Conservation (phyloP, 441 rosid genomes). For the Arabidopsis lyrata region DNA sequence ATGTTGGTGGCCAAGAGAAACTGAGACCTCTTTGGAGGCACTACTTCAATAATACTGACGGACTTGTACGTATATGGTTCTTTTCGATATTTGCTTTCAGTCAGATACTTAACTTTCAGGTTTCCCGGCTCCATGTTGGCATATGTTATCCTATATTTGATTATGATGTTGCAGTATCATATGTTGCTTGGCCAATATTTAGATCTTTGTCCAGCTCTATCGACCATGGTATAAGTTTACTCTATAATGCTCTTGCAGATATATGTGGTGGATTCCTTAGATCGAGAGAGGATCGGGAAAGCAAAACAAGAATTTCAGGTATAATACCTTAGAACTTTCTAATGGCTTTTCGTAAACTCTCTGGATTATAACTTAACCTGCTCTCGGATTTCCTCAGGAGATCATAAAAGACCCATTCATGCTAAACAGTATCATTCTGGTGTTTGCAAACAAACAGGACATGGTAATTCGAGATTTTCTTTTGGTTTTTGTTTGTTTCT, state of each 20-base stretch:
- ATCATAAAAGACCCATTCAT: constrained; percentile 97
- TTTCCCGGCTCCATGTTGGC: background rate
- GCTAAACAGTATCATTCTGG: constrained; percentile 94
- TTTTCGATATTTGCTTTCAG: background rate
- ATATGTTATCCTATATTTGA: constrained; percentile 9
- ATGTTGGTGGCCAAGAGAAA: constrained; percentile 78
- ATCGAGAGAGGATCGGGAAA: constrained; percentile 91
- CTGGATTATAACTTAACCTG: constrained; percentile 41
- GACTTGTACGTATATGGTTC: constrained; percentile 65
- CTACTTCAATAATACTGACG: constrained; percentile 97
- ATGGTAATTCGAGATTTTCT: constrained; percentile 60
- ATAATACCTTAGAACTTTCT: constrained; percentile 37
- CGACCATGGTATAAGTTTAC: background rate
- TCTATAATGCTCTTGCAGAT: constrained; percentile 58
- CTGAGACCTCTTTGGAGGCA: constrained; percentile 99
- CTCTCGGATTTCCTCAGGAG: constrained; percentile 59
- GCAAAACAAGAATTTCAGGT: constrained; percentile 98
- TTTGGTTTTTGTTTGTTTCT: background rate
- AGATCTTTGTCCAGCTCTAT: constrained; percentile 25
- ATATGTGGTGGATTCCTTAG: constrained; percentile 98
- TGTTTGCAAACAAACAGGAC: constrained; percentile 98
- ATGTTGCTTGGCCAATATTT: constrained; percentile 19
- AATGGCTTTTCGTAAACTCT: constrained; percentile 1
- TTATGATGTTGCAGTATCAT: constrained; percentile 2
- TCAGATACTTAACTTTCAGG: background rate